A percentile compares a stretch with the other conserved stretches of the same genome.
Evolutionary conservation across 345 rosid genomes (phyloP).

Genomic region (Moricandia moricandioides): DNA sequence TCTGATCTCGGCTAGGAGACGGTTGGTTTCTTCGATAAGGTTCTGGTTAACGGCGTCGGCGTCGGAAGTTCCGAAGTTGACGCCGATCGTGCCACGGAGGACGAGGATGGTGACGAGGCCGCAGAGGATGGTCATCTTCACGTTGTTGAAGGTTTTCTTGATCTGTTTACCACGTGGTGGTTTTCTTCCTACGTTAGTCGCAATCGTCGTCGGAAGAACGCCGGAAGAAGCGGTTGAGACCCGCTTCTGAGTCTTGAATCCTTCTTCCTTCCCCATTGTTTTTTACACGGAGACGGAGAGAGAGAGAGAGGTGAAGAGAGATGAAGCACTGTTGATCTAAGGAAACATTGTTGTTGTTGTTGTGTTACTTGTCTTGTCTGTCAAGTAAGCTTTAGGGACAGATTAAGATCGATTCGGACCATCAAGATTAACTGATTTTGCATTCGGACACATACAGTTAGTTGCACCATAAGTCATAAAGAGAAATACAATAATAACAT

Average conservation of each 20-base stretch:
- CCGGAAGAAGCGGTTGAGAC: constrained; percentile 39
- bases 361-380: constrained; percentile 10
- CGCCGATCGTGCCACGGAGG: constrained; percentile 89
- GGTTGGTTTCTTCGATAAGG: constrained; percentile 75
- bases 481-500: no score
- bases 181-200: constrained; percentile 42
- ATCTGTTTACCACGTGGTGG: constrained; percentile 75
- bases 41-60: constrained; percentile 79
- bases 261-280: constrained; percentile 60
- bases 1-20: constrained; percentile 84
- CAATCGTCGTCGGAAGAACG: constrained; percentile 43
- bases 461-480: not conserved
- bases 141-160: constrained; percentile 82
- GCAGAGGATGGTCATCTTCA: constrained; percentile 89
- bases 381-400: not conserved
- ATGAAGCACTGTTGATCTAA: constrained; percentile 15
- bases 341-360: constrained; percentile 3
- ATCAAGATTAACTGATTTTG: not conserved
- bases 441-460: not conserved
- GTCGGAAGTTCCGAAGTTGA: constrained; percentile 65
- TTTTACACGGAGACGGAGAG: not conserved
- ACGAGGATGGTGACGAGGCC: constrained; percentile 94
- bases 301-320: not conserved
- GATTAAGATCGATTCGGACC: constrained; percentile 3
- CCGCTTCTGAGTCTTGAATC: constrained; percentile 63